A percentile compares a stretch with the other conserved stretches of the same genome.
Conservation (phyloP, 805 yeast species). For the Ogataea pignaliae region DNA sequence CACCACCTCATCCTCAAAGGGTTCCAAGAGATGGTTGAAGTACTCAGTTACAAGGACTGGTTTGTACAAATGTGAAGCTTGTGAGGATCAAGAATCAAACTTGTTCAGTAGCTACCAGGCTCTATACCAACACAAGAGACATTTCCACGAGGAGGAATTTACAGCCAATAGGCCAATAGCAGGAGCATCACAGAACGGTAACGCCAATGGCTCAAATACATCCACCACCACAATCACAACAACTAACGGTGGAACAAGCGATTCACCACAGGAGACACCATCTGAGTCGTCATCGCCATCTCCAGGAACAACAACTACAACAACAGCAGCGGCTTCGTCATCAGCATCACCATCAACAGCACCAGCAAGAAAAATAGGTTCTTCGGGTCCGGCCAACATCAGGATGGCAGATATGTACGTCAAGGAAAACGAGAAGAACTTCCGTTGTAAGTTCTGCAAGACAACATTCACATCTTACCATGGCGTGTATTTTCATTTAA, state of each 20-base stretch:
- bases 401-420: constrained; percentile 17
- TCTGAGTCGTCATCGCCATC: constrained; percentile 5
- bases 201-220: no score
- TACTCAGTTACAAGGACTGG: constrained; percentile 19
- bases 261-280: not conserved
- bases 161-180: no score
- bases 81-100: constrained; percentile 5
- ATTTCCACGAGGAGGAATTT: constrained; percentile 17
- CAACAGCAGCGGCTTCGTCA: not conserved
- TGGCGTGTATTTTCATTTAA: constrained; percentile 22
- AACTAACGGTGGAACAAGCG: no score
- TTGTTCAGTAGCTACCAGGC: constrained; percentile 17
- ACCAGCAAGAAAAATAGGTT: constrained; percentile 10
- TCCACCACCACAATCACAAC: no score
- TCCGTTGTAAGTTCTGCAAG: constrained; percentile 15
- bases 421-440: constrained; percentile 11
- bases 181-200: no score
- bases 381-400: constrained; percentile 11
- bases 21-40: constrained; percentile 9
- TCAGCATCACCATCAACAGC: not conserved
- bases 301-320: not conserved
- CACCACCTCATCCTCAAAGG: constrained; percentile 1
- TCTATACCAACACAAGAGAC: constrained; percentile 17
- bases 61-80: constrained; percentile 17
- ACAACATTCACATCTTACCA: constrained; percentile 18